Percentiles rank a stretch among this genome's conserved stretches.
Conservation (phyloP, 2,329 filamentous ascomycete species). For the Ophiosphaerella narmari region DNA sequence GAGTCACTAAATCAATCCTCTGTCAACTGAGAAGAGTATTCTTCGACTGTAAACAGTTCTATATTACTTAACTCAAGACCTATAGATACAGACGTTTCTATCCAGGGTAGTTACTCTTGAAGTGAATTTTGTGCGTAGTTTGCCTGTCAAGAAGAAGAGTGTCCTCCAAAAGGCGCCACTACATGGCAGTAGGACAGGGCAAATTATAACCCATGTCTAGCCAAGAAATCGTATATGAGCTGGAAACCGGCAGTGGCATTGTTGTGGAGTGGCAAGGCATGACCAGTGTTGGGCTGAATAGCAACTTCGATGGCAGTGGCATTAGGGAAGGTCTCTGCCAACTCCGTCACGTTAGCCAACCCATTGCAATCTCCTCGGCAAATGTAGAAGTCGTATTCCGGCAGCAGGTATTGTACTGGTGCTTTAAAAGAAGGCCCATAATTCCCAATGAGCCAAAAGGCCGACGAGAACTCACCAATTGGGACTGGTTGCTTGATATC, state of each 20-base stretch:
- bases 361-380: slow-evolving; percentile 47
- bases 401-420: slow-evolving; percentile 30
- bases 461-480: slow-evolving; percentile 32
- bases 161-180: neutral
- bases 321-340: slow-evolving; percentile 31
- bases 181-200: neutral
- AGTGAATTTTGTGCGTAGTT: too few relatives aligned
- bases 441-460: slow-evolving; percentile 18
- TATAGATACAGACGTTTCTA: neutral
- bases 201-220: slow-evolving; percentile 1
- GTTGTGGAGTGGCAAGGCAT: slow-evolving; percentile 43
- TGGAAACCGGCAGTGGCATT: slow-evolving; percentile 38
- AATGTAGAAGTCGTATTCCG: slow-evolving; percentile 23
- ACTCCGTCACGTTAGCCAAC: slow-evolving; percentile 8
- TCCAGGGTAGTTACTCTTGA: neutral
- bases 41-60: neutral
- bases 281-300: slow-evolving; percentile 46
- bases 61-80: neutral
- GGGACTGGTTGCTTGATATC: slow-evolving; percentile 42
- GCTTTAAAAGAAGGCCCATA: slow-evolving; percentile 33
- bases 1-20: too few relatives aligned
- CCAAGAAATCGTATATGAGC: slow-evolving; percentile 6
- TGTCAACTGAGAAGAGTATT: too few relatives aligned
- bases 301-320: slow-evolving; percentile 31
- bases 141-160: neutral